Percentiles rank a stretch among this genome's conserved stretches.
Evolutionary conservation across 1,284 basidiomycete genomes (phyloP).

Genomic region (Ceratobasidium papillatum): DNA sequence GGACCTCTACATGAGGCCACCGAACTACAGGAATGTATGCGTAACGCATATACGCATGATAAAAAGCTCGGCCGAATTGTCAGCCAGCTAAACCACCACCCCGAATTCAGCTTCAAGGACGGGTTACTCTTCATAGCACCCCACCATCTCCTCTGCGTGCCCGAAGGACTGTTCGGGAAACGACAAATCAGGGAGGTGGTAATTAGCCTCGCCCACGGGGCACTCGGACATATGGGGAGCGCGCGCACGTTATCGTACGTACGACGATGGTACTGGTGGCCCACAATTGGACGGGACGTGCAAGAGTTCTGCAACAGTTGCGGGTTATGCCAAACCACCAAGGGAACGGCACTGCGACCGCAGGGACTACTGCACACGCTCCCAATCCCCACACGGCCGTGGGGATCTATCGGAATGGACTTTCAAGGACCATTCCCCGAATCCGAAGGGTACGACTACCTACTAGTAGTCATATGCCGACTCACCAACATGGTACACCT

Average conservation of each 20-base stretch:
- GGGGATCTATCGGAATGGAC: constrained; percentile 57
- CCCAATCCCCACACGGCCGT: constrained; percentile 51
- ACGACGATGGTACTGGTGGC: constrained; percentile 54
- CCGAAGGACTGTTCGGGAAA: too few species aligned
- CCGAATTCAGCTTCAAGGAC: too few species aligned
- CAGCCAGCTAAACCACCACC: too few species aligned
- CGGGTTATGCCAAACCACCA: constrained; percentile 50
- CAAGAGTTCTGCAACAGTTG: constrained; percentile 50
- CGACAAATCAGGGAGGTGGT: too few species aligned
- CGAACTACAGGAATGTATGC: background rate
- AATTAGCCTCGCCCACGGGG: too few species aligned
- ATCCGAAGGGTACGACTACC: background rate
- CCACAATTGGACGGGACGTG: constrained; percentile 46
- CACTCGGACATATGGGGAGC: background rate
- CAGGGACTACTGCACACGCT: constrained; percentile 51
- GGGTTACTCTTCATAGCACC: too few species aligned
- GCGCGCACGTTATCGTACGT: constrained; percentile 50
- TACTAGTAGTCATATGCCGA: constrained; percentile 50
- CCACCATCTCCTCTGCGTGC: too few species aligned
- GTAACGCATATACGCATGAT: too few species aligned
- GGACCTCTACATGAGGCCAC: too few species aligned
- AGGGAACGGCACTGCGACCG: constrained; percentile 46
- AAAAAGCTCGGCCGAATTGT: too few species aligned
- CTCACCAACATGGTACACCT: constrained; percentile 54
- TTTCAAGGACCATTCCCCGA: constrained; percentile 52